Percentiles rank a stretch among this genome's conserved stretches.
Conservation (phyloP, 2,329 filamentous ascomycete species). For the Neonectria punicea region DNA sequence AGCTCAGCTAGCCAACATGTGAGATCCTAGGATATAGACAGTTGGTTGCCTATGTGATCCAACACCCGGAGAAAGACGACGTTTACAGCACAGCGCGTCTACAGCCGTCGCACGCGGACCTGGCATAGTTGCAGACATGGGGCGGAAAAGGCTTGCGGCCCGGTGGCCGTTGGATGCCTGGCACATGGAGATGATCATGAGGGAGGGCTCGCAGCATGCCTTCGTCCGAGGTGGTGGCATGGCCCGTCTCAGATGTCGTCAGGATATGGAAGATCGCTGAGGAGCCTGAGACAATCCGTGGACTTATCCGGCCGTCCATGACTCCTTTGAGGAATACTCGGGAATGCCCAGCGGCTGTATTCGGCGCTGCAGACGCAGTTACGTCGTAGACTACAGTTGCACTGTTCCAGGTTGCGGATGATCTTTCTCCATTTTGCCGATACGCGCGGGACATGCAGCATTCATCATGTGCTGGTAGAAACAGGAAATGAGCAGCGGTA, state of each 20-base stretch:
- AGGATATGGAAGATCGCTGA: conserved; percentile 3
- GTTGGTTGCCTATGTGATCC: not conserved
- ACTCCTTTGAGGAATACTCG: conserved; percentile 9
- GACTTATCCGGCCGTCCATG: conserved; percentile 13
- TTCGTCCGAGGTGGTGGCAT: conserved; percentile 19
- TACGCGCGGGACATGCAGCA: conserved; percentile 4
- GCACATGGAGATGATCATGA: conserved; percentile 21
- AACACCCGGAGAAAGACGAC: conserved; percentile 10
- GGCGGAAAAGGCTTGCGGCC: conserved; percentile 8
- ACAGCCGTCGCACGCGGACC: not conserved
- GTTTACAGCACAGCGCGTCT: conserved; percentile 14
- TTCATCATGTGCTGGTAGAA: conserved; percentile 8
- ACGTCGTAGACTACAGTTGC: no score
- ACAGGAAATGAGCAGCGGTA: not conserved
- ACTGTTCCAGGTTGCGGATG: not conserved
- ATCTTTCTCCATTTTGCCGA: conserved; percentile 21
- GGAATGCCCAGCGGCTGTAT: not conserved
- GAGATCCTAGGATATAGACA: not conserved
- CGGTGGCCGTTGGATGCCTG: conserved; percentile 18
- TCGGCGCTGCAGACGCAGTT: no score
- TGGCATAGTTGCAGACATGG: not conserved
- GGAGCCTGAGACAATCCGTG: not conserved
- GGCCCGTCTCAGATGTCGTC: conserved; percentile 5
- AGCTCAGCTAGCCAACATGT: conserved; percentile 10
- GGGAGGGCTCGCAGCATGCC: conserved; percentile 2